Evolutionary conservation across 2,329 filamentous ascomycete species (phyloP).

Genomic region (Colletotrichum graminicola): DNA sequence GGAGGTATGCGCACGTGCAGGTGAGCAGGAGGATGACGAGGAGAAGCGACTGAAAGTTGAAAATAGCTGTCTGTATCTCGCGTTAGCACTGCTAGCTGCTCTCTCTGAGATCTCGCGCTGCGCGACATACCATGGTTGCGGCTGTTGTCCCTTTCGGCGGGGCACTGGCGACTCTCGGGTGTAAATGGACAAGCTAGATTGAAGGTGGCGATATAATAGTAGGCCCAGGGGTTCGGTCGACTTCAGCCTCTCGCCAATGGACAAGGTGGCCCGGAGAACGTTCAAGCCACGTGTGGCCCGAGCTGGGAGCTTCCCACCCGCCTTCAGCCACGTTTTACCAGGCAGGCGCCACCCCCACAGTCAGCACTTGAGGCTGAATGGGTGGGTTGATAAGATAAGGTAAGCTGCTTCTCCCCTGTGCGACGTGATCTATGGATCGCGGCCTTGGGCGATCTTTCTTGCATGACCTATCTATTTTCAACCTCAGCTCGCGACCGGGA

Average conservation of each 20-base stretch:
- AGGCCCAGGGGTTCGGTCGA: conserved; percentile 20
- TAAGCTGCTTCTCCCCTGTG: conserved; percentile 15
- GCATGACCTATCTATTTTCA: neutral
- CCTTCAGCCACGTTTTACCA: conserved; percentile 6
- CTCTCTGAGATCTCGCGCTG: neutral
- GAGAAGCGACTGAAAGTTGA: conserved; percentile 98
- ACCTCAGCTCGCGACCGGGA: neutral
- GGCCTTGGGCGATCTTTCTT: neutral
- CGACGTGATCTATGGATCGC: conserved; percentile 20
- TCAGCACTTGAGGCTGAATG: neutral
- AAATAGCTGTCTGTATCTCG: conserved; percentile 82
- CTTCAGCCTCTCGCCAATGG: conserved; percentile 33
- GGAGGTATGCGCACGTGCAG: conserved; percentile 94
- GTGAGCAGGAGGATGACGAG: conserved; percentile 95
- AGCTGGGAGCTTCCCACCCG: neutral
- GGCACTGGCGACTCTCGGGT: conserved; percentile 25
- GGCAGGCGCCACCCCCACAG: conserved; percentile 24
- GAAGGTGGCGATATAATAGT: conserved; percentile 20
- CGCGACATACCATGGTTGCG: conserved; percentile 46
- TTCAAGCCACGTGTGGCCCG: conserved; percentile 30
- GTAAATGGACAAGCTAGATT: conserved; percentile 26
- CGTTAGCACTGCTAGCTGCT: conserved; percentile 25
- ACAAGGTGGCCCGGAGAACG: conserved; percentile 39
- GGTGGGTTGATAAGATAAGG: conserved; percentile 9
- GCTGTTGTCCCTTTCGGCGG: conserved; percentile 26